Conservation (phyloP, 495 filamentous ascomycete species). For the Aspergillus nanangensis region DNA sequence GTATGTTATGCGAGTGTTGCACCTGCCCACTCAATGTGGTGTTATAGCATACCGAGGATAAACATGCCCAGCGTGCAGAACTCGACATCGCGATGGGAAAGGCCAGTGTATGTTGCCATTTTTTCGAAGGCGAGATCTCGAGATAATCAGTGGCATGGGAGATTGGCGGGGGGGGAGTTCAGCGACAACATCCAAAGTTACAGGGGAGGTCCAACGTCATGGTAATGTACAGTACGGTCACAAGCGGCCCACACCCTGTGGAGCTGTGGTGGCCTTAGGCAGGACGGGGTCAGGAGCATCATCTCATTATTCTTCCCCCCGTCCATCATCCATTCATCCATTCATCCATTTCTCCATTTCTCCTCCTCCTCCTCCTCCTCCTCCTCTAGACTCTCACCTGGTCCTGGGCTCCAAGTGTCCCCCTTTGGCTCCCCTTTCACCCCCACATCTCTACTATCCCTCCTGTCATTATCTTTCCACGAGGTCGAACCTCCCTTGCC, state of each 20-base stretch:
- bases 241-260: conserved; percentile 11
- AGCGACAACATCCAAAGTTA: too few relatives aligned
- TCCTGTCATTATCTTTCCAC: not conserved
- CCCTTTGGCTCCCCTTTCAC: not conserved
- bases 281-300: conserved; percentile 16
- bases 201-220: too few relatives aligned
- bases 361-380: not conserved
- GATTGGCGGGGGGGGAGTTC: not conserved
- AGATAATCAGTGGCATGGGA: conserved; percentile 14
- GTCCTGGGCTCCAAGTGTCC: not conserved
- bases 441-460: not conserved
- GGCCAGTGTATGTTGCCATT: conserved; percentile 11
- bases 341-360: not conserved
- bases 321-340: too few relatives aligned
- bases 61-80: conserved; percentile 95
- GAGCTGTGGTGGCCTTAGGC: conserved; percentile 17
- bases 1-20: conserved; percentile 9
- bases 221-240: conserved; percentile 14
- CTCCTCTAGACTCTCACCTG: not conserved
- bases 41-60: conserved; percentile 68
- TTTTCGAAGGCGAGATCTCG: not conserved
- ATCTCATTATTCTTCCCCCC: conserved; percentile 14
- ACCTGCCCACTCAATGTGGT: not conserved
- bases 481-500: conserved; percentile 15
- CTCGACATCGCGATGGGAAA: conserved; percentile 44